These are phyloP conservation scores for Verbena officinalis DNA, from an alignment of 257 asterid species.

Conservation along the genomic window DNA sequence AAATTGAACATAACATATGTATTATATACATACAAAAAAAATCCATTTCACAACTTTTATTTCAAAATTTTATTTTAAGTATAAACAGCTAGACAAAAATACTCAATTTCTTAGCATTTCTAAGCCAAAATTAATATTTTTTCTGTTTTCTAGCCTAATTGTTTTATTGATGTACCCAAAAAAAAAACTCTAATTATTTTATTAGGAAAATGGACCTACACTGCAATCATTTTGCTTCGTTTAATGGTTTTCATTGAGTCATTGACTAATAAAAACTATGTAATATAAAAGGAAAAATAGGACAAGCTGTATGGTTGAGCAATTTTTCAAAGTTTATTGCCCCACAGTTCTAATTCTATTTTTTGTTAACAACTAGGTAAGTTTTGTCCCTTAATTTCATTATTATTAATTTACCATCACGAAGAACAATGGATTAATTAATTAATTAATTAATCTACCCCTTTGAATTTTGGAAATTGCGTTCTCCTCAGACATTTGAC, in stretches of 20 bases:
- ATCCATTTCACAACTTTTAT: no score
- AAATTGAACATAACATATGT: no score
- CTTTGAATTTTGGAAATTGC: neutral
- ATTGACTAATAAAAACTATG: neutral
- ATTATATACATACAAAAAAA: no score
- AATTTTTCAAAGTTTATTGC: neutral
- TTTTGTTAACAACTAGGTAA: constrained; percentile 32
- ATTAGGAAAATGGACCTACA: neutral
- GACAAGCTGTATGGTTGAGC: no score
- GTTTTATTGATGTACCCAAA: no score
- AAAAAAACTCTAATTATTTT: no score
- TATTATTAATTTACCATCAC: neutral
- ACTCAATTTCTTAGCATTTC: no score
- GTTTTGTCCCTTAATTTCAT: constrained; percentile 13
- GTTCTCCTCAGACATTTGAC: constrained; percentile 28
- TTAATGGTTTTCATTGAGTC: no score
- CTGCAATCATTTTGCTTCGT: neutral
- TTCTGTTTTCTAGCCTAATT: no score
- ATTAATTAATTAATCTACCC: neutral
- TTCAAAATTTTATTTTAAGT: no score
- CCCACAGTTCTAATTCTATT: constrained; percentile 39
- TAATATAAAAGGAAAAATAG: neutral
- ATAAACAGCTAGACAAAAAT: no score
- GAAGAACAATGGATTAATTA: neutral
- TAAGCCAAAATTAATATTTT: no score